These are phyloP conservation scores for Colletotrichum caudatum DNA, from an alignment of 2,329 filamentous ascomycete genomes.

Conservation along the genomic window DNA sequence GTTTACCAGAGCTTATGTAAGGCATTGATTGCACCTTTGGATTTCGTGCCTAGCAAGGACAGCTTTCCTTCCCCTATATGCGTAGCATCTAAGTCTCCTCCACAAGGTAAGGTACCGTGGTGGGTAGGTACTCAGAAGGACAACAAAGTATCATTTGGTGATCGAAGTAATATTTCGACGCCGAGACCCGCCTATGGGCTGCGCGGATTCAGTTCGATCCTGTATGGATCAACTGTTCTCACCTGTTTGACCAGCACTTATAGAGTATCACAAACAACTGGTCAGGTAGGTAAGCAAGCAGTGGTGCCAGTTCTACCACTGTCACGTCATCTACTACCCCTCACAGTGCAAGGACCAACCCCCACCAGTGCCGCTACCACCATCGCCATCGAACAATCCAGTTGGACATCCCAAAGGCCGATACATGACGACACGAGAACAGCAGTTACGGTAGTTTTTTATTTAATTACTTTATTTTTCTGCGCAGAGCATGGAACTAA, in stretches of 20 bases:
- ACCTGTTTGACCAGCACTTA: no score
- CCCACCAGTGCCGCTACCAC: conserved; percentile 4
- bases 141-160: not conserved
- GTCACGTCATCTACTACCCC: conserved; percentile 43
- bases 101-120: no score
- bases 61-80: conserved; percentile 10
- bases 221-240: not conserved
- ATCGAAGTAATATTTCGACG: not conserved
- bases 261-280: not conserved
- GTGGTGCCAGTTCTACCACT: conserved; percentile 4
- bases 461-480: not conserved
- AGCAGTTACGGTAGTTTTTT: not conserved
- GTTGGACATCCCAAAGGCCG: not conserved
- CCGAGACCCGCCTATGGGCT: no score
- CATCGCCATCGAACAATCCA: not conserved
- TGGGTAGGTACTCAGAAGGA: not conserved
- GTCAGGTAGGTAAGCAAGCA: not conserved
- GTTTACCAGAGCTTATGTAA: conserved; percentile 28
- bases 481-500: not conserved
- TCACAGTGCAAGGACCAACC: conserved; percentile 36
- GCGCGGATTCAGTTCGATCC: not conserved
- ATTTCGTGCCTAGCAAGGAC: conserved; percentile 17
- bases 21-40: conserved; percentile 18
- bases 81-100: not conserved
- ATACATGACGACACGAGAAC: not conserved